Evolutionary conservation across 2,329 filamentous ascomycete genomes (phyloP), one percentile per base, ranked within the genome.

Genomic region (Metarhizium anisopliae): DNA sequence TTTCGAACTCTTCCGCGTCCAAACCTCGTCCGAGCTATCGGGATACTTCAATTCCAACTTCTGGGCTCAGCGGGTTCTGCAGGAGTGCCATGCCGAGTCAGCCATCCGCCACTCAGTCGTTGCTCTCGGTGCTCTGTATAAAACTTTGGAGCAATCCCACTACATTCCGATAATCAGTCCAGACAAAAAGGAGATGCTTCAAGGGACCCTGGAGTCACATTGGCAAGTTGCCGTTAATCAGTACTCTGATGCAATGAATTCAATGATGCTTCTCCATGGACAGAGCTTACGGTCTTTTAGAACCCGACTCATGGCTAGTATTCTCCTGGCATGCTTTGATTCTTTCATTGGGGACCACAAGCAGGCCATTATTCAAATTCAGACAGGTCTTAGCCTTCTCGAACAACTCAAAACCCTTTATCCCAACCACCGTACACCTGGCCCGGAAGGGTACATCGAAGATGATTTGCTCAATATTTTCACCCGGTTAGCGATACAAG

Each of bases 321-420:
- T 87, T 40, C 71, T 87, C 42, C 74, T 87, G 51, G 81, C 82
- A n/a, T 86, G 82, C 66, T 87, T 87, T 59, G 83, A 87, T 66
- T 85, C 82, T 1, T 85, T 86, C 62, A 79, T 84, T 35, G 83
- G 83, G 18, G 78, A 85, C 58, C 82, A 85, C 63, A 78, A 74
- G 60, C 79, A 82, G 59, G 82, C 82, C 45, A 85, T 86, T 52
- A 62, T 68, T 14, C 83, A 85, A 62, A 84, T 86, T 45, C 82
- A 85, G 62, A 77, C 69, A 6, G 83, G 83, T 1, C 70, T 86
- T 25, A 67, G 71, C 4, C 66, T 85, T 2, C 67, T 85, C 16
- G 79, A 84, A 53, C 74, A 75, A 45, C 68, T 83, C 18, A 74
- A 25, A 70, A 53, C 51, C 42, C 54, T 53, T 38, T 55, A 50